Evolutionary conservation across 495 filamentous ascomycete species (phyloP).

Genomic region (Recurvomyces mirabilis): DNA sequence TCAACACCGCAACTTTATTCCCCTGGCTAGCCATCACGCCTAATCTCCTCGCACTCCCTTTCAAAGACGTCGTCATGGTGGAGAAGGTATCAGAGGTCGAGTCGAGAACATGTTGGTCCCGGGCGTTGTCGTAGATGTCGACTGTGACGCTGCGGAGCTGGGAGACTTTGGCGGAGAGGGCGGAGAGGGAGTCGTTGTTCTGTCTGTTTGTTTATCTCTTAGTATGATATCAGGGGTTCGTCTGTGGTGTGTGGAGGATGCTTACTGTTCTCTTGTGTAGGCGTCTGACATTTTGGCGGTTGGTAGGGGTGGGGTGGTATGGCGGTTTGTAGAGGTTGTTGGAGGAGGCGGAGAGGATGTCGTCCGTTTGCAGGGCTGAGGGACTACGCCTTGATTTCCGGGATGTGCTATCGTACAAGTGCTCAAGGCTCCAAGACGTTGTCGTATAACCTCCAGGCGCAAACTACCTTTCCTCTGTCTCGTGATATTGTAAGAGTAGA

Average conservation of each 20-base stretch:
- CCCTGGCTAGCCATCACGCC: slow-evolving; percentile 85
- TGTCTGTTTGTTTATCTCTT: slow-evolving; percentile 58
- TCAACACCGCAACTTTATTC: slow-evolving; percentile 81
- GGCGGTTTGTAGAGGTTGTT: neutral
- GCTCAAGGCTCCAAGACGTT: too few species aligned
- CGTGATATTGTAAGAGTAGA: too few species aligned
- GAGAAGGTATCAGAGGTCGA: slow-evolving; percentile 59
- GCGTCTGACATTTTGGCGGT: slow-evolving; percentile 66
- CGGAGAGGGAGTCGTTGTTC: slow-evolving; percentile 90
- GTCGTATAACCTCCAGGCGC: too few species aligned
- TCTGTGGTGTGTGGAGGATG: neutral
- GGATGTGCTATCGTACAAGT: too few species aligned
- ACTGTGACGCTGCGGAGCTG: slow-evolving; percentile 93
- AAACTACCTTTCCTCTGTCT: too few species aligned
- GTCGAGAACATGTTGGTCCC: slow-evolving; percentile 76
- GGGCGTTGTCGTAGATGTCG: slow-evolving; percentile 92
- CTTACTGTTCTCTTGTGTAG: slow-evolving; percentile 80
- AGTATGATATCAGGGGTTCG: too few species aligned
- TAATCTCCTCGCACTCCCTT: slow-evolving; percentile 75
- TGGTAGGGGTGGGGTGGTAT: neutral
- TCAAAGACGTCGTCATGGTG: slow-evolving; percentile 55
- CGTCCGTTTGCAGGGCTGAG: too few species aligned
- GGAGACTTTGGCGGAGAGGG: slow-evolving; percentile 79
- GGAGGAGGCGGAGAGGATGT: neutral
- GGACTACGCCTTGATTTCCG: too few species aligned